Percentiles rank a stretch among this genome's conserved stretches.
Evolutionary conservation across 345 rosid species (phyloP).

Genomic region (Heritiera littoralis): DNA sequence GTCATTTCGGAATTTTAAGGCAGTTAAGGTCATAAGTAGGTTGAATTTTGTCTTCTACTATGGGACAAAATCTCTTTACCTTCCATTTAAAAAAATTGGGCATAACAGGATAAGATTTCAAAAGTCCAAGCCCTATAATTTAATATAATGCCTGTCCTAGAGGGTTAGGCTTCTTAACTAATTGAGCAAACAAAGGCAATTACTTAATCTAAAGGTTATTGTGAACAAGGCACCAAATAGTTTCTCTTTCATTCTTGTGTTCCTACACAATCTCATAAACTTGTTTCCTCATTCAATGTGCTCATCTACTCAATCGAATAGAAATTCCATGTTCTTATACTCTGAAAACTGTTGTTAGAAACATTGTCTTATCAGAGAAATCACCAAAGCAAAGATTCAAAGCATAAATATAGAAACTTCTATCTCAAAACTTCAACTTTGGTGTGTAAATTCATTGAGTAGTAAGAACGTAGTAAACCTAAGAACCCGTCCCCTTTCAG

Average conservation of each 20-base stretch:
- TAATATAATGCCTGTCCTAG: background rate
- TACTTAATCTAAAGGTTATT: background rate
- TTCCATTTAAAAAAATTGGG: background rate
- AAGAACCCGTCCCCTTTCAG: background rate
- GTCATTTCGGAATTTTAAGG: slow-evolving; percentile 13
- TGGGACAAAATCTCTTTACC: slow-evolving; percentile 12
- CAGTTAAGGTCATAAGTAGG: slow-evolving; percentile 16
- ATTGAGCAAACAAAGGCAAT: background rate
- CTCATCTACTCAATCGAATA: background rate
- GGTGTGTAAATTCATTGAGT: background rate
- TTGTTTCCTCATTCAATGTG: background rate
- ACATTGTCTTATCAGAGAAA: background rate
- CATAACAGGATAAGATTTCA: background rate
- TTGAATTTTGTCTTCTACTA: slow-evolving; percentile 12
- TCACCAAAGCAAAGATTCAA: background rate
- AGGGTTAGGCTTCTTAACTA: background rate
- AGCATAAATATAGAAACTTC: background rate
- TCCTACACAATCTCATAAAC: background rate
- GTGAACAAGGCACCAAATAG: background rate
- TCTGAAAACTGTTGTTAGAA: background rate
- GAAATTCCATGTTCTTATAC: background rate
- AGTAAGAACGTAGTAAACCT: background rate
- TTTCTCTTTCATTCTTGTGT: background rate
- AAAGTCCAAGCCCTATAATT: background rate
- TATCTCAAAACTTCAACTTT: background rate